phyloP scores from a whole-genome alignment of 2,329 filamentous ascomycete species.

The Stromatinia cepivora region DNA sequence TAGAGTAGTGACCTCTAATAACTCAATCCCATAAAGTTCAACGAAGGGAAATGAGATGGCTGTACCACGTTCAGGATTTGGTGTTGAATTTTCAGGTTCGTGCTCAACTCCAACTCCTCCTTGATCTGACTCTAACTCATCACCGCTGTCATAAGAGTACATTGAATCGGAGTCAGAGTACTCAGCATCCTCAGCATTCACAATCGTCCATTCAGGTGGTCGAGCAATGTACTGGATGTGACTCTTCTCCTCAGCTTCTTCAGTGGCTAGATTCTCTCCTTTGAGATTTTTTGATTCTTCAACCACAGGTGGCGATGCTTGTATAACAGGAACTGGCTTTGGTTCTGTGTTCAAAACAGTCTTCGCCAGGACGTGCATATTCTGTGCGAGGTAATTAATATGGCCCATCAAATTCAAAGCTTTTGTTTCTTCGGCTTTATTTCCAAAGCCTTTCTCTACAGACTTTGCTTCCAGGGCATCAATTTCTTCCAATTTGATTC shows the following conservation, averaged over 20 bases:
- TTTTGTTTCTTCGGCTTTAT: slow-evolving; percentile 56
- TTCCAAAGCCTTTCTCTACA: slow-evolving; percentile 65
- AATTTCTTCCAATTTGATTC: slow-evolving; percentile 65
- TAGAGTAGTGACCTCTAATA: slow-evolving; percentile 67
- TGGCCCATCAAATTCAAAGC: slow-evolving; percentile 68
- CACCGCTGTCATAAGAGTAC: slow-evolving; percentile 46
- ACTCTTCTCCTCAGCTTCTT: slow-evolving; percentile 49
- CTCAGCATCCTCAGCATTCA: slow-evolving; percentile 44
- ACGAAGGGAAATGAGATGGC: slow-evolving; percentile 76
- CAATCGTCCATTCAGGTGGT: slow-evolving; percentile 69
- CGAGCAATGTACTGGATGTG: slow-evolving; percentile 73
- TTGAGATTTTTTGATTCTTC: slow-evolving; percentile 15
- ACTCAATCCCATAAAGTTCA: slow-evolving; percentile 74
- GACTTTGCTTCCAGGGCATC: slow-evolving; percentile 59
- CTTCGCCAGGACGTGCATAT: slow-evolving; percentile 66
- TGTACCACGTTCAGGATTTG: slow-evolving; percentile 63
- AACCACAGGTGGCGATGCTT: background rate
- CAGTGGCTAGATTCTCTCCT: slow-evolving; percentile 31
- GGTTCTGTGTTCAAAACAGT: slow-evolving; percentile 44
- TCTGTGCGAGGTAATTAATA: slow-evolving; percentile 72
- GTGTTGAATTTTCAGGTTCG: slow-evolving; percentile 35
- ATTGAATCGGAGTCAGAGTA: slow-evolving; percentile 50
- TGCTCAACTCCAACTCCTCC: slow-evolving; percentile 47
- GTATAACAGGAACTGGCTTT: slow-evolving; percentile 22
- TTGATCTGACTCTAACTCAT: slow-evolving; percentile 41